Conservation (phyloP, 768 basidiomycete species). For the Leccinum arenicola region DNA sequence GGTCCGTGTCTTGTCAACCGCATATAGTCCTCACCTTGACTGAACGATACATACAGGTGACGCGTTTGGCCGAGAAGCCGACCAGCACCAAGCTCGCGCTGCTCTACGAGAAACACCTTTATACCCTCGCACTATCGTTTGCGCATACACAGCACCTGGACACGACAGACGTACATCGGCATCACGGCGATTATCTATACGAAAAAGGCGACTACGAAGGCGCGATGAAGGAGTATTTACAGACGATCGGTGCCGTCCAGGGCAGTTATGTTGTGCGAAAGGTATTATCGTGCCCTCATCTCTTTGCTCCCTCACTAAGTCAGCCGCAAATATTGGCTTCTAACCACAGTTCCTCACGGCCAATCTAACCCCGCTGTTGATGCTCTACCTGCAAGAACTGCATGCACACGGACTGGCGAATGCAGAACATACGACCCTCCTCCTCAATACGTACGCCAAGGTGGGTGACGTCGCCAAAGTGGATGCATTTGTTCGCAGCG, state of each 20-base stretch:
- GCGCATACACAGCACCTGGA: constrained; percentile 80
- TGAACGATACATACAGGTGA: constrained; percentile 41
- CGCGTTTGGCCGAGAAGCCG: constrained; percentile 71
- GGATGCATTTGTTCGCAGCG: constrained; percentile 90
- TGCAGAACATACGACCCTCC: constrained; percentile 92
- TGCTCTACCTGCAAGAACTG: constrained; percentile 92
- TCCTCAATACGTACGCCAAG: constrained; percentile 97
- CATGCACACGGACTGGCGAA: constrained; percentile 90
- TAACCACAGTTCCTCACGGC: constrained; percentile 84
- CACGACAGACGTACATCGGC: constrained; percentile 84
- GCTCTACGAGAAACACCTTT: constrained; percentile 78
- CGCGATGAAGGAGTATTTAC: constrained; percentile 88
- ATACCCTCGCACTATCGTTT: constrained; percentile 74
- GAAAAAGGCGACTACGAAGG: constrained; percentile 88
- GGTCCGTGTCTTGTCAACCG: constrained; percentile 39
- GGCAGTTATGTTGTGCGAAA: constrained; percentile 98
- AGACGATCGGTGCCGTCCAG: constrained; percentile 85
- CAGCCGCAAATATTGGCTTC: constrained; percentile 6
- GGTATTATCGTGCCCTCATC: constrained; percentile 40
- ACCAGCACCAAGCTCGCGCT: constrained; percentile 84
- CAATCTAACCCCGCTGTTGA: constrained; percentile 92
- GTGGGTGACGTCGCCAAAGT: constrained; percentile 87
- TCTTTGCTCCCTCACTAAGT: neutral
- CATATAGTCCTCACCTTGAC: neutral
- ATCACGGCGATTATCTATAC: constrained; percentile 92